These are phyloP conservation scores for Trichopus zeylanicus DNA, from an alignment of 116 monocot genomes.

Conservation along the genomic window DNA sequence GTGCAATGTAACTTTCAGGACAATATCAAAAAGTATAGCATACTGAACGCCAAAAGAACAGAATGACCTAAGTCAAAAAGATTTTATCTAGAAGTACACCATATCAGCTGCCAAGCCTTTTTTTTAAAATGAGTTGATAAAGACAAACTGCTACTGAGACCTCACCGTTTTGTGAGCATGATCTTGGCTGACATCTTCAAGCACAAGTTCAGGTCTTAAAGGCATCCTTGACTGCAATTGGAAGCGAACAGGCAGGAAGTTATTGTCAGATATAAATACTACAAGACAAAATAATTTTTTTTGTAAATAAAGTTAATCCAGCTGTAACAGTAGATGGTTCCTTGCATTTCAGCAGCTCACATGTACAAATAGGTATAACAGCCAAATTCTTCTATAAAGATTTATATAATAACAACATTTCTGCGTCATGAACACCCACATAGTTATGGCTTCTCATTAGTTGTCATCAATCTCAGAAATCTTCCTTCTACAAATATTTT, in stretches of 20 bases:
- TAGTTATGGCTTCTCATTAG: too few relatives aligned
- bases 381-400: not conserved
- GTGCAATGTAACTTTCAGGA: too few relatives aligned
- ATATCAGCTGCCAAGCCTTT: not conserved
- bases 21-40: too few relatives aligned
- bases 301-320: not conserved
- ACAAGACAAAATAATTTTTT: not conserved
- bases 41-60: too few relatives aligned
- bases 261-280: not conserved
- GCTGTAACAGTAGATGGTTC: not conserved
- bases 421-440: too few relatives aligned
- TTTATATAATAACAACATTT: too few relatives aligned
- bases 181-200: slow-evolving; percentile 99
- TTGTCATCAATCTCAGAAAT: not conserved
- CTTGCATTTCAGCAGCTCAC: not conserved
- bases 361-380: not conserved
- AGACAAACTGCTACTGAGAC: not conserved
- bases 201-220: slow-evolving; percentile 79
- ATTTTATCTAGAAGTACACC: too few relatives aligned
- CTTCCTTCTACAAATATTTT: not conserved
- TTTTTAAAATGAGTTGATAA: not conserved
- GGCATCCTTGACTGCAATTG: slow-evolving; percentile 75
- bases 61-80: too few relatives aligned
- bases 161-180: slow-evolving; percentile 95
- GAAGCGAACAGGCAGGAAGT: not conserved